Conservation (phyloP, 208 protist genomes). For the Acanthamoeba triangularis region DNA sequence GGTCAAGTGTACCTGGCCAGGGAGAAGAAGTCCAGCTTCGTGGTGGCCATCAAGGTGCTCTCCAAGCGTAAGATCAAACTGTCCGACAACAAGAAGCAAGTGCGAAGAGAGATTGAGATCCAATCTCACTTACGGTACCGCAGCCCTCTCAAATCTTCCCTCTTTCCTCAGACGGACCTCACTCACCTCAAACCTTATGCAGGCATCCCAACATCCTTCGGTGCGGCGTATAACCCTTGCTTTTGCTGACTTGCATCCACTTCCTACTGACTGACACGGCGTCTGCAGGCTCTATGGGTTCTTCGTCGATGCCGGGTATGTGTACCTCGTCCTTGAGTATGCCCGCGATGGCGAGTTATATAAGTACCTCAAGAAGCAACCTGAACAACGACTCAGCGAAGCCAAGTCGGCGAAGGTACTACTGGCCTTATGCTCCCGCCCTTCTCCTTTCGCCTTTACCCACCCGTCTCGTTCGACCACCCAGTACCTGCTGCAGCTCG, state of each 20-base stretch:
- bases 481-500: conserved; percentile 84
- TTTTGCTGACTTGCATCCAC: background rate
- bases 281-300: conserved; percentile 95
- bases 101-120: conserved; percentile 99
- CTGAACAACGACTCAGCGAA: conserved; percentile 93
- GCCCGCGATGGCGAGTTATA: conserved; percentile 99
- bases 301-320: conserved; percentile 98
- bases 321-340: conserved; percentile 99
- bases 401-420: conserved; percentile 90
- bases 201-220: conserved; percentile 98
- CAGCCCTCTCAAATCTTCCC: background rate
- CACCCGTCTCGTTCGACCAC: background rate
- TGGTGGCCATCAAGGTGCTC: conserved; percentile 98
- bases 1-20: conserved; percentile 99
- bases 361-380: conserved; percentile 95
- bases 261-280: background rate
- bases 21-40: conserved; percentile 97
- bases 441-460: background rate
- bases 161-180: background rate
- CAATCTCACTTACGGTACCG: conserved; percentile 96
- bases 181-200: background rate
- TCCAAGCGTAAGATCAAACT: conserved; percentile 97
- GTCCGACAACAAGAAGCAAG: conserved; percentile 97
- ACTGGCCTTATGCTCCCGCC: background rate
- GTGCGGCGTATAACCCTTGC: background rate